Base-by-base conservation (phyloP, 192 early-diverging fungal genomes). In the Entomortierella lignicola region DNA sequence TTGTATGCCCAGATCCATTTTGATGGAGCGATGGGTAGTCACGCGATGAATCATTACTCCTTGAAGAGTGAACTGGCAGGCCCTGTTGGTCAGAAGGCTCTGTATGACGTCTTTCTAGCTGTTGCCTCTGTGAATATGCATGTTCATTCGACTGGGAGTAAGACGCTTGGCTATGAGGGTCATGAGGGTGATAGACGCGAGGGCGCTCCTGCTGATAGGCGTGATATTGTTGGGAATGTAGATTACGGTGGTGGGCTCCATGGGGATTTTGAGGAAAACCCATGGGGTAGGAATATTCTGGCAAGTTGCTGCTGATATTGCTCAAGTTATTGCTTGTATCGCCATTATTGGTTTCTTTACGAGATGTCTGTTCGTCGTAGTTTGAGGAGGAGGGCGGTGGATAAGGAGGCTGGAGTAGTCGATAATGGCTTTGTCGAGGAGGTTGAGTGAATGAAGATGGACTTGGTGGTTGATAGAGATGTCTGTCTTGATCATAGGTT, bases 261-360 rank as follows among this genome's bases (percentile, higher is more conserved):
- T 62, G 59, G 27, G 27, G 39, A 13, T 56, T 48, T 8, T 62
- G 59, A 4, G 69, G 31, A n/a, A 60, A 29, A 0, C 52, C 42
- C 60, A 71, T 71, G 25, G 69, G 69, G 26, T 71, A 71, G 4
- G 69, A 62, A 27, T 71, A 71, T 47, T 71, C 69, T 13, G 69
- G 69, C 39, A 71, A 23, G 32, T 56, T 64, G 37, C 63, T 73
- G 55, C 63, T 66, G 56, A 64, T 60, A n/a, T 60, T 52, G 48
- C 55, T 56, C 10, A 32, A 57, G 31, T 52, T 25, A 51, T 57
- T 56, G 61, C 43, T 50, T 15, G 5, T 5, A n/a, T 21, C 44
- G 43, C 23, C n/a, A n/a, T 17, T 69, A 11, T 25, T 52, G 21
- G 18, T 57, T 29, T 57, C 18, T 2, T 30, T 34, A 20, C 13